These are phyloP conservation scores for Populus euphratica DNA, from an alignment of 345 rosid species.

Conservation along the genomic window DNA sequence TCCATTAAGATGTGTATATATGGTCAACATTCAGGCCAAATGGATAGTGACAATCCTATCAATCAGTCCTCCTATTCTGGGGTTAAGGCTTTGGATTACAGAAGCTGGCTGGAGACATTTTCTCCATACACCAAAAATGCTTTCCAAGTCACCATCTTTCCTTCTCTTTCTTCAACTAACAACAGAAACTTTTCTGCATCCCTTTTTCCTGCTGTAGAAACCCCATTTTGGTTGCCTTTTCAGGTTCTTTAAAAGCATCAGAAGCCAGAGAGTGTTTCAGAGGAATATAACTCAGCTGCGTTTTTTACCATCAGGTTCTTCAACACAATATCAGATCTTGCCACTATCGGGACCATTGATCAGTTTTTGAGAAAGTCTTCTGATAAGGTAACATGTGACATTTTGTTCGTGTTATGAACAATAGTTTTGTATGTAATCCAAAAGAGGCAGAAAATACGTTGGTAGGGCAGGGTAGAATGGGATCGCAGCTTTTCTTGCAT, in stretches of 20 bases:
- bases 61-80: conserved; percentile 8
- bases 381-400: neutral
- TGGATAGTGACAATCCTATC: neutral
- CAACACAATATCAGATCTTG: neutral
- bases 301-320: neutral
- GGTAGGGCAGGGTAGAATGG: neutral
- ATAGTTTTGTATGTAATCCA: neutral
- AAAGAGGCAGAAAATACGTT: neutral
- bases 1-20: neutral
- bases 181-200: neutral
- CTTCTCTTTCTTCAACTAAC: neutral
- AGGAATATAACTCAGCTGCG: neutral
- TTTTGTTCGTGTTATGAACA: neutral
- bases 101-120: conserved; percentile 17
- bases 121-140: conserved; percentile 11
- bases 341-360: neutral
- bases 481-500: neutral
- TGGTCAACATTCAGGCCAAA: neutral
- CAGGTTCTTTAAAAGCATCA: neutral
- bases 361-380: neutral
- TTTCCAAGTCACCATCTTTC: neutral
- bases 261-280: neutral
- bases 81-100: neutral
- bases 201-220: neutral
- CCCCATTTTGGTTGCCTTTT: neutral